phyloP scores from a whole-genome alignment of 495 filamentous ascomycete species.

The Terfezia claveryi region DNA sequence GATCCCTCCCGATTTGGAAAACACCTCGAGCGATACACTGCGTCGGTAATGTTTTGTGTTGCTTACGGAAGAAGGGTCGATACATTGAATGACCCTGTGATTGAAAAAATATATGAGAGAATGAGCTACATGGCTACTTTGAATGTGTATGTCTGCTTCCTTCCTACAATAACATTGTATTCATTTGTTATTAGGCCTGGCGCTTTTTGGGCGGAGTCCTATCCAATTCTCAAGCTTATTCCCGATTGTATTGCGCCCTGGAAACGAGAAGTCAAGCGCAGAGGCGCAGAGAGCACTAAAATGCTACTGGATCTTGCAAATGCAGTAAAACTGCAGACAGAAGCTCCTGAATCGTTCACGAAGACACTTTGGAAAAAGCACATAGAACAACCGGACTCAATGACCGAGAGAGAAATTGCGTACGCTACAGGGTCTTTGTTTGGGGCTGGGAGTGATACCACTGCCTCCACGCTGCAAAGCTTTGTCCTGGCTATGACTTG shows the following conservation, averaged over 20 bases:
- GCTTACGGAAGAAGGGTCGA: constrained; percentile 40
- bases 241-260: constrained; percentile 36
- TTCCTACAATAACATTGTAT: background rate
- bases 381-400: constrained; percentile 24
- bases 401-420: constrained; percentile 34
- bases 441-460: constrained; percentile 44
- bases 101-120: constrained; percentile 31
- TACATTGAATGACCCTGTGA: constrained; percentile 28
- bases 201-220: constrained; percentile 35
- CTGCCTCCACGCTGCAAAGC: constrained; percentile 35
- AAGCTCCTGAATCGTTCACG: constrained; percentile 27
- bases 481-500: constrained; percentile 36
- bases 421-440: constrained; percentile 38
- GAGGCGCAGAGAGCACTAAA: constrained; percentile 28
- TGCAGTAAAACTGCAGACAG: constrained; percentile 24
- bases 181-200: constrained; percentile 24
- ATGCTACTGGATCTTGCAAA: constrained; percentile 33
- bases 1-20: constrained; percentile 33
- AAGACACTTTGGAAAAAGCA: constrained; percentile 29
- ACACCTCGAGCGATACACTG: constrained; percentile 41
- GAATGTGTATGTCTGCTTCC: constrained; percentile 24
- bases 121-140: constrained; percentile 37
- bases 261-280: constrained; percentile 32
- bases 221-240: constrained; percentile 30
- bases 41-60: constrained; percentile 41